Evolutionary conservation across 768 basidiomycete species (phyloP), one percentile per base, ranked within the genome.

Genomic region (Naganishia friedmannii): DNA sequence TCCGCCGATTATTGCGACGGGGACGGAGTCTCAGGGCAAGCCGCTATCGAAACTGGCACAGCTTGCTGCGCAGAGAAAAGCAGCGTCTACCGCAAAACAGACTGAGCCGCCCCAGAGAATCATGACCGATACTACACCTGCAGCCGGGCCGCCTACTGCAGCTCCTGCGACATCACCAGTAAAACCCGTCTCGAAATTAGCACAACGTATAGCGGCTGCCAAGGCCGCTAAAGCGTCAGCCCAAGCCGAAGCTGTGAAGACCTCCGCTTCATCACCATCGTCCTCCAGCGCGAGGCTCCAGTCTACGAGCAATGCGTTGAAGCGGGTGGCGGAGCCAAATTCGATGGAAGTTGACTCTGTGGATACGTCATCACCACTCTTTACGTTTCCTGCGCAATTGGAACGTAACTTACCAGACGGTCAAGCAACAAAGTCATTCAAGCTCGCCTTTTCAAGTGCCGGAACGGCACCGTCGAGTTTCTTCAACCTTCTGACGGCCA

Each of bases 101-200:
- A 42, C 4, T 23, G 72, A 63, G 26, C 74, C 8, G 26, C 70
- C 31, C 29, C 67, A 28, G 29, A 39, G 19, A 29, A 28, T 28
- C 29, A 32, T 19, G 17, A 32, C 37, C 29, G 48, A 68, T 7
- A 39, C 26, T 21, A 26, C 54, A 32, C 19, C 39, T 8, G 13
- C 60, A 23, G 23, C 28, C 26, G 32, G 5, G 4, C 7, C 66
- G 31, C 5, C 8, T 2, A 45, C 26, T 54, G 23, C 10, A 42
- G 15, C 48, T 2, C 39, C 45, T 15, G 26, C 55, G 45, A 28
- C 39, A 29, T 37, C 46, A 34, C 19, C 63, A 32, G 34, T n/a
- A 8, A 78, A 77, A 68, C 77, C 79, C 21, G 53, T 78, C 31
- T 77, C 79, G 19, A 87, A 87, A 76, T 80, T 84, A 0, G 74